phyloP scores from a whole-genome alignment of 192 early-diverging fungal species.

The Podochytrium sp. region DNA sequence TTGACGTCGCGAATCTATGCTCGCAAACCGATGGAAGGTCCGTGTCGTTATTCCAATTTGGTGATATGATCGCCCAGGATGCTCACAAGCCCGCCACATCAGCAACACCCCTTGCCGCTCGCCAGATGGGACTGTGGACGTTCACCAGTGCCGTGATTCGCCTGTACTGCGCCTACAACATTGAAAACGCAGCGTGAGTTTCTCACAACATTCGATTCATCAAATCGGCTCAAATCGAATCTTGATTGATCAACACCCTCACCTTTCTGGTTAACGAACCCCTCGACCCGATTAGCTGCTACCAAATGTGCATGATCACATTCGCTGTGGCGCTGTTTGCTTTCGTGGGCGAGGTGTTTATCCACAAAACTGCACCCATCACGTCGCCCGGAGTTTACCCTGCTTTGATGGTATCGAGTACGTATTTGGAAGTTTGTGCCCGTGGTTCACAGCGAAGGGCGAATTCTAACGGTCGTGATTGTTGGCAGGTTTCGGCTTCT shows the following conservation, averaged over 20 bases:
- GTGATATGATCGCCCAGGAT: no score
- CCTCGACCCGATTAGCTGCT: constrained; percentile 38
- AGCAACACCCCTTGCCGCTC: constrained; percentile 81
- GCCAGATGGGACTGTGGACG: constrained; percentile 90
- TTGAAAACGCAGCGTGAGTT: constrained; percentile 69
- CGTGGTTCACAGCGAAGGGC: background rate
- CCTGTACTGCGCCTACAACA: constrained; percentile 84
- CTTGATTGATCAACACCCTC: no score
- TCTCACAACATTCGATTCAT: background rate
- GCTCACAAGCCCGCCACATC: constrained; percentile 18
- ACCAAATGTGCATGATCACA: constrained; percentile 48
- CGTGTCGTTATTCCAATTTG: background rate
- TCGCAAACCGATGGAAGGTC: constrained; percentile 64
- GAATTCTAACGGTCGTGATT: background rate
- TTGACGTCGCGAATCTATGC: constrained; percentile 81
- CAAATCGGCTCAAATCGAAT: no score
- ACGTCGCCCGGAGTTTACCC: constrained; percentile 45
- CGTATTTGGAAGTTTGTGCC: background rate
- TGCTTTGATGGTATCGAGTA: constrained; percentile 26
- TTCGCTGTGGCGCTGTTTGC: constrained; percentile 41
- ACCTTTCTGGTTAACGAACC: no score
- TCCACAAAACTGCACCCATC: constrained; percentile 51
- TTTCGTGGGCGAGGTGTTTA: constrained; percentile 50
- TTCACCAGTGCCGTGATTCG: constrained; percentile 79
- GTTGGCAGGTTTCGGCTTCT: background rate